These are phyloP conservation scores for Aquilaria yunnanensis DNA, from an alignment of 345 rosid species.

Conservation along the genomic window DNA sequence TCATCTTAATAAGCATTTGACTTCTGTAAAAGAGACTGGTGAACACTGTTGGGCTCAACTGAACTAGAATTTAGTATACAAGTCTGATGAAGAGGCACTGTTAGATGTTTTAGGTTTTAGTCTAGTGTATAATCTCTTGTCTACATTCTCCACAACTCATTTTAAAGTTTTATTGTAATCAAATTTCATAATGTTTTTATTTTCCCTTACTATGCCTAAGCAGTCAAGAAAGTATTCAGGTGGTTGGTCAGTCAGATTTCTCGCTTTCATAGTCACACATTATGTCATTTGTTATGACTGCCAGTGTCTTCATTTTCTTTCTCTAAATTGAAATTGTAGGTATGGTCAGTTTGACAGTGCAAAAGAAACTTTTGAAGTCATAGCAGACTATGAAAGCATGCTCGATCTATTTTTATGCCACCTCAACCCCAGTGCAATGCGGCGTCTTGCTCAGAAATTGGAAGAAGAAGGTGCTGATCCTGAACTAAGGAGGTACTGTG, in stretches of 20 bases:
- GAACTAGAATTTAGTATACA: too few species aligned
- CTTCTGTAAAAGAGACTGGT: too few species aligned
- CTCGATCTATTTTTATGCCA: conserved; percentile 96
- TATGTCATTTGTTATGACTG: too few species aligned
- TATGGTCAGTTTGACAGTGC: conserved; percentile 95
- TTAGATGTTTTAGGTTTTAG: too few species aligned
- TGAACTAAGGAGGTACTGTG: conserved; percentile 85
- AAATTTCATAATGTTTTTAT: not conserved
- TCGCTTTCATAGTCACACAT: not conserved
- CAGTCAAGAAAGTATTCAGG: not conserved
- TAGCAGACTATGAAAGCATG: conserved; percentile 89
- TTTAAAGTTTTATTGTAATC: not conserved
- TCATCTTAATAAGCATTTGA: too few species aligned
- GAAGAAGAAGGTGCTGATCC: conserved; percentile 91
- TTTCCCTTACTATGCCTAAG: too few species aligned
- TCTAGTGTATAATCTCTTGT: too few species aligned
- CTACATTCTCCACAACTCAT: not conserved
- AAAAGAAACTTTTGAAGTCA: conserved; percentile 97
- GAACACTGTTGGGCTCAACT: too few species aligned
- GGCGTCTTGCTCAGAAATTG: conserved; percentile 90
- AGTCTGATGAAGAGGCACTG: too few species aligned
- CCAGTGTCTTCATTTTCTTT: too few species aligned
- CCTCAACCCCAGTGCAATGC: conserved; percentile 98
- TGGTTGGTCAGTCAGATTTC: not conserved
- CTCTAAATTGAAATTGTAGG: conserved; percentile 35